Conservation (phyloP, 2,329 filamentous ascomycete species). For the Verticillium klebahnii region DNA sequence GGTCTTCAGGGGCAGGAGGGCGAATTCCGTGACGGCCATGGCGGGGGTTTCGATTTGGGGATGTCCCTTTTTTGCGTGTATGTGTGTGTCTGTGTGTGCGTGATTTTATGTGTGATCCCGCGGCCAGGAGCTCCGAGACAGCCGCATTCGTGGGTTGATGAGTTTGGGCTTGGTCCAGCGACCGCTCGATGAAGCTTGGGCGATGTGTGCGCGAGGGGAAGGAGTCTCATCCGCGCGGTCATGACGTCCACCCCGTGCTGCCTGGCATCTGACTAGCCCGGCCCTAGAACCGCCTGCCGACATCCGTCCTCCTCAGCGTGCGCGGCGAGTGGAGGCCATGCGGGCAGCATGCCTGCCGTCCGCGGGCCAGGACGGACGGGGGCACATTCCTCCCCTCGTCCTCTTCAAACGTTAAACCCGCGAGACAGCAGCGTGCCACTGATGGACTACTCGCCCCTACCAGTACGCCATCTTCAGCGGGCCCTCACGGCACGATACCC, state of each 20-base stretch:
- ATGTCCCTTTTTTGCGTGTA: background rate
- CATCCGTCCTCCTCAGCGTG: background rate
- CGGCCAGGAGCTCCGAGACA: background rate
- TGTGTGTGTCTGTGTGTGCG: background rate
- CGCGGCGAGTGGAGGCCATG: background rate
- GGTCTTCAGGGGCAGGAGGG: slow-evolving; percentile 25
- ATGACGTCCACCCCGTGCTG: background rate
- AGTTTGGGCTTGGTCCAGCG: background rate
- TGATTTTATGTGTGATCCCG: background rate
- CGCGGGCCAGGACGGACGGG: background rate
- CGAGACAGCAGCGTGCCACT: background rate
- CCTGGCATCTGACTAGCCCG: no score
- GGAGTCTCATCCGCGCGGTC: background rate
- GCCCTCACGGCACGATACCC: background rate
- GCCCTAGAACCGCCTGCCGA: background rate
- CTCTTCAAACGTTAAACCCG: background rate
- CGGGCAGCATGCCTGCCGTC: background rate
- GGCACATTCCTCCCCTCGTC: background rate
- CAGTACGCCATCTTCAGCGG: background rate
- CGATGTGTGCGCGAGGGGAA: background rate
- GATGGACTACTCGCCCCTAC: no score
- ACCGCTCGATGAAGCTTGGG: background rate
- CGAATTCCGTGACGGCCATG: slow-evolving; percentile 37
- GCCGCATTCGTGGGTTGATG: background rate
- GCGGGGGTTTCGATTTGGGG: background rate